These are phyloP conservation scores for Capsicum pubescens DNA, from an alignment of 257 asterid species.

Conservation along the genomic window DNA sequence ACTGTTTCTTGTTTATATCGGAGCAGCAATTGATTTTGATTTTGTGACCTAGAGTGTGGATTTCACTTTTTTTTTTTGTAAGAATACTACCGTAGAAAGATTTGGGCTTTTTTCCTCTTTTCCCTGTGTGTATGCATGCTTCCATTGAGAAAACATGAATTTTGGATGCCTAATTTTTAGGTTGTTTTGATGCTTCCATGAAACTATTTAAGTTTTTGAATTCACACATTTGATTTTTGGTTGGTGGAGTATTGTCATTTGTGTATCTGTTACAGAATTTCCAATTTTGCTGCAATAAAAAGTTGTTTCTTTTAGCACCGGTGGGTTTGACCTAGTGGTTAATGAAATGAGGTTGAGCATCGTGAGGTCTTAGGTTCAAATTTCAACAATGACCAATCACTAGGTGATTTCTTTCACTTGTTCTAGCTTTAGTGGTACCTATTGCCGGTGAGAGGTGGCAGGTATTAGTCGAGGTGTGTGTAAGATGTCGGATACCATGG, in stretches of 20 bases:
- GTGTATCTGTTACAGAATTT: not conserved
- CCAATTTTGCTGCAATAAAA: not conserved
- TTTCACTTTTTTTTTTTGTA: not conserved
- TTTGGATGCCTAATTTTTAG: not conserved
- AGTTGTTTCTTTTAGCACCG: not conserved
- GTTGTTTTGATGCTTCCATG: conserved; percentile 10
- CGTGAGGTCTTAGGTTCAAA: not conserved
- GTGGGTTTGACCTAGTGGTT: not conserved
- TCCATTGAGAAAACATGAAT: not conserved
- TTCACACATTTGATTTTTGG: conserved; percentile 3
- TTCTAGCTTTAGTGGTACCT: too few species aligned
- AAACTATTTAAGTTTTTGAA: not conserved
- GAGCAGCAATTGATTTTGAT: conserved; percentile 22
- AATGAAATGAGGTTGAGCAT: not conserved
- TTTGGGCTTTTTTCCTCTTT: not conserved
- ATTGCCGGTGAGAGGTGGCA: too few species aligned
- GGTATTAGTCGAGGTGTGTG: too few species aligned
- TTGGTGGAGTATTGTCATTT: not conserved
- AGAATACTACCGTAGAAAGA: not conserved
- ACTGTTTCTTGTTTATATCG: conserved; percentile 29
- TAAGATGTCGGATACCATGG: not conserved
- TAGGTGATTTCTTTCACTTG: not conserved
- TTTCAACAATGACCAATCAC: not conserved
- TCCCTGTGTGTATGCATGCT: not conserved
- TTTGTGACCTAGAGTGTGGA: not conserved